phyloP scores from a whole-genome alignment of 768 basidiomycete species.

The Cystobasidium tubakii region DNA sequence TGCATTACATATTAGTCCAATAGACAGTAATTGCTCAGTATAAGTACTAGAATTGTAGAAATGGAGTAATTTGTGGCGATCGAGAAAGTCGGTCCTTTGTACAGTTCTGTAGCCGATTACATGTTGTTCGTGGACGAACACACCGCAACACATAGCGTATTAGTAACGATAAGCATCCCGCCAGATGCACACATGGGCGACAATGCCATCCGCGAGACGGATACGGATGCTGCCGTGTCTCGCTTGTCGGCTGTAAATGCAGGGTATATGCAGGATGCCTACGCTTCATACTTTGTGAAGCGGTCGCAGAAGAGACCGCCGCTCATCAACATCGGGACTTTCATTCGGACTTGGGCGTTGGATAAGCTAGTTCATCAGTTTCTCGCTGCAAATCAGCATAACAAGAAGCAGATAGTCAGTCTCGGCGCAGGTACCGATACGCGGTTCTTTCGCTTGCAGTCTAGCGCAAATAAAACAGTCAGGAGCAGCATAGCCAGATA shows the following conservation, averaged over 20 bases:
- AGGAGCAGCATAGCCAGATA: slow-evolving; percentile 57
- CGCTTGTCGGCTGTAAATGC: slow-evolving; percentile 75
- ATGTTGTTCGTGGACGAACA: not conserved
- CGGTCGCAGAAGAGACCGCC: slow-evolving; percentile 62
- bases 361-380: slow-evolving; percentile 69
- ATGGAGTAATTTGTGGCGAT: too few relatives aligned
- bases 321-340: slow-evolving; percentile 91
- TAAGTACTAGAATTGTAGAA: too few relatives aligned
- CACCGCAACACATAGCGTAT: not conserved
- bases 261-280: slow-evolving; percentile 74
- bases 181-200: slow-evolving; percentile 21
- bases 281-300: slow-evolving; percentile 59
- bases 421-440: slow-evolving; percentile 94
- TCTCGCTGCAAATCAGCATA: slow-evolving; percentile 51
- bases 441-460: slow-evolving; percentile 78
- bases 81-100: too few relatives aligned
- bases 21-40: too few relatives aligned
- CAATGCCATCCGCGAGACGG: slow-evolving; percentile 59
- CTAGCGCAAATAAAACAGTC: slow-evolving; percentile 40
- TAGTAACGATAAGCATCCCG: not conserved
- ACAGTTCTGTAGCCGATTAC: not conserved
- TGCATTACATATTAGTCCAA: not conserved
- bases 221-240: slow-evolving; percentile 75
- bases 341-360: slow-evolving; percentile 71
- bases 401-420: slow-evolving; percentile 76